Base-by-base conservation (phyloP, 1,139 yeast species). In the Blastobotrys aristatus region DNA sequence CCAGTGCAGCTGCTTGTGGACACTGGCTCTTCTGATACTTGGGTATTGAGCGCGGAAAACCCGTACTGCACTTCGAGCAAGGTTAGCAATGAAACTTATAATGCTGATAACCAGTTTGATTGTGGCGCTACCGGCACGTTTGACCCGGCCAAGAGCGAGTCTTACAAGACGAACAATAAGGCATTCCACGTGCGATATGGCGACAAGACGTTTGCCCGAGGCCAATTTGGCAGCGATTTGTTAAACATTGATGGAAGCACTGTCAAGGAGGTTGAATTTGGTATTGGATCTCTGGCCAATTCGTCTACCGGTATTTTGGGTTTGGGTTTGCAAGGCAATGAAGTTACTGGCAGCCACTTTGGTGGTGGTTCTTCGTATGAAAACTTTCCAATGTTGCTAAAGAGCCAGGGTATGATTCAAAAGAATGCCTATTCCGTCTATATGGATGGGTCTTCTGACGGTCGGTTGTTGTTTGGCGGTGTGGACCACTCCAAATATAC, bases 21-120 rank as follows among this genome's bases (percentile, higher is more conserved):
- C 58, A 80, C 87, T 3, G 87, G 87, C 0, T 79, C 85, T 2
- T 73, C 84, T 2, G 87, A 82, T 61, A 67, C 80, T 52, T 82
- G 86, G 86, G 74, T 81, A n/a, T 59, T 56, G 35, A 57, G 72
- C 63, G 43, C 50, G 10, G 43, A 44, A 11, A 49, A 50, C 39
- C 59, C 60, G 2, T 57, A 54, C 47, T 58, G 62, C 44, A 43
- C 47, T 24, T 51, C 53, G 32, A 51, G 50, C 31, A 49, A 51
- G 7, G 44, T 54, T n/a, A 37, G 45, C 38, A 53, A 51, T 38
- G 43, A 32, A 10, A 39, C 50, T 13, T 52, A 47, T 31, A 50
- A 55, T 34, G 39, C 50, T 7, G 33, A 44, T 7, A 50, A 54
- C 39, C 53, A 55, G 40, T 53, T 57, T 42, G 53, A 58, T 35